phyloP scores from a whole-genome alignment of 345 rosid species.

The Arabis alpina region DNA sequence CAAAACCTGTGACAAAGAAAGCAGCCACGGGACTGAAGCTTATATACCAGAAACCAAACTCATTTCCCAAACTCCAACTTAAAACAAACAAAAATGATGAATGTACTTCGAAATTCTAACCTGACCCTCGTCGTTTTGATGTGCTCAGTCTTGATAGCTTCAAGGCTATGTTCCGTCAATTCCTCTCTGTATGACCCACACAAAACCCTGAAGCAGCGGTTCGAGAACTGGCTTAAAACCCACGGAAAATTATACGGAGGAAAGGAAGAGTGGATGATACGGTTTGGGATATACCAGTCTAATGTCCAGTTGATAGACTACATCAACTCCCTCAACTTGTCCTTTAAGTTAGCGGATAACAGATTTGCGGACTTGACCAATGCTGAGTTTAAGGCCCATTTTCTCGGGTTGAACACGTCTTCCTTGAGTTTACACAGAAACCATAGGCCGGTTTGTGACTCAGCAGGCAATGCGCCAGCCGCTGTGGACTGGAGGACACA shows the following conservation, averaged over 20 bases:
- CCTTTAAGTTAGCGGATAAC: slow-evolving; percentile 75
- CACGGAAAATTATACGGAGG: slow-evolving; percentile 47
- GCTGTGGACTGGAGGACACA: slow-evolving; percentile 77
- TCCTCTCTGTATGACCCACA: slow-evolving; percentile 32
- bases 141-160: slow-evolving; percentile 44
- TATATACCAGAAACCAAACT: slow-evolving; percentile 40
- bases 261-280: slow-evolving; percentile 54
- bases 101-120: slow-evolving; percentile 37
- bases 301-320: slow-evolving; percentile 64
- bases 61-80: slow-evolving; percentile 32
- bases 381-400: slow-evolving; percentile 59
- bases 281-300: slow-evolving; percentile 69
- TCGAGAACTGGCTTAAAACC: slow-evolving; percentile 55
- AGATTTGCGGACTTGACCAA: slow-evolving; percentile 83
- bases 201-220: slow-evolving; percentile 51
- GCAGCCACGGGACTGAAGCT: slow-evolving; percentile 35
- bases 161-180: slow-evolving; percentile 32
- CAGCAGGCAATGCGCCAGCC: slow-evolving; percentile 35
- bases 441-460: not conserved
- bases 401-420: slow-evolving; percentile 49
- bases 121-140: slow-evolving; percentile 35
- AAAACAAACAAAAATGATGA: slow-evolving; percentile 35
- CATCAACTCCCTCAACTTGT: slow-evolving; percentile 62
- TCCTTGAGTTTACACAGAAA: slow-evolving; percentile 5
- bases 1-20: slow-evolving; percentile 44